phyloP scores from a whole-genome alignment of 2,329 filamentous ascomycete genomes.

The Aspergillus fumigatiaffinis region DNA sequence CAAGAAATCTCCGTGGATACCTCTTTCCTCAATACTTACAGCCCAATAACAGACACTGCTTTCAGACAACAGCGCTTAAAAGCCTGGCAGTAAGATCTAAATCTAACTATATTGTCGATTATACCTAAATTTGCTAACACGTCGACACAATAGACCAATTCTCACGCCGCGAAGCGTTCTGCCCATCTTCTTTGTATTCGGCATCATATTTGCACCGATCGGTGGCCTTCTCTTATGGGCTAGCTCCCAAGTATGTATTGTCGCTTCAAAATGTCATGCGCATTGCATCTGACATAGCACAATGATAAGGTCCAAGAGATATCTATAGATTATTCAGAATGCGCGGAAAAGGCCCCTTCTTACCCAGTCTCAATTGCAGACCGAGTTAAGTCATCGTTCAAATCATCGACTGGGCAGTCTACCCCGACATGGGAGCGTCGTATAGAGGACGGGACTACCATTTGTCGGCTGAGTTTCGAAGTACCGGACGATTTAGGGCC shows the following conservation, averaged over 20 bases:
- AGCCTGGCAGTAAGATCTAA: slow-evolving; percentile 83
- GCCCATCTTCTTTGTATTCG: slow-evolving; percentile 85
- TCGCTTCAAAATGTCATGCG: not conserved
- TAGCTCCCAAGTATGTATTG: slow-evolving; percentile 64
- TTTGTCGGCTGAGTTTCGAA: slow-evolving; percentile 72
- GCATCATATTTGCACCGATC: slow-evolving; percentile 89
- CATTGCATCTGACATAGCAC: slow-evolving; percentile 8
- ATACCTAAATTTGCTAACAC: slow-evolving; percentile 8
- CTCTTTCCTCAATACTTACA: slow-evolving; percentile 13
- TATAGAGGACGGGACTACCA: slow-evolving; percentile 37
- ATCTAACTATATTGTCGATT: not conserved
- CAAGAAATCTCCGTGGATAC: slow-evolving; percentile 3
- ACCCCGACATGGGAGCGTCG: slow-evolving; percentile 29
- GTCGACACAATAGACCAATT: slow-evolving; percentile 63
- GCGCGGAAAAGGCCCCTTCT: slow-evolving; percentile 51
- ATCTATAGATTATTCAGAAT: slow-evolving; percentile 83
- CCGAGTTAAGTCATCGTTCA: slow-evolving; percentile 68
- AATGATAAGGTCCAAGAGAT: slow-evolving; percentile 71
- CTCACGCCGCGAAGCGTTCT: slow-evolving; percentile 90
- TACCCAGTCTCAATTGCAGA: slow-evolving; percentile 50
- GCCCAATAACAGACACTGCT: slow-evolving; percentile 69
- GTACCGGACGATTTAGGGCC: slow-evolving; percentile 75
- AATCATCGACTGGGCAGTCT: slow-evolving; percentile 44
- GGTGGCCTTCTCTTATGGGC: slow-evolving; percentile 83
- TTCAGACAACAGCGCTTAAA: slow-evolving; percentile 96